Base-by-base conservation (phyloP, 1,139 yeast species). In the Debaryomyces psychrophilus region DNA sequence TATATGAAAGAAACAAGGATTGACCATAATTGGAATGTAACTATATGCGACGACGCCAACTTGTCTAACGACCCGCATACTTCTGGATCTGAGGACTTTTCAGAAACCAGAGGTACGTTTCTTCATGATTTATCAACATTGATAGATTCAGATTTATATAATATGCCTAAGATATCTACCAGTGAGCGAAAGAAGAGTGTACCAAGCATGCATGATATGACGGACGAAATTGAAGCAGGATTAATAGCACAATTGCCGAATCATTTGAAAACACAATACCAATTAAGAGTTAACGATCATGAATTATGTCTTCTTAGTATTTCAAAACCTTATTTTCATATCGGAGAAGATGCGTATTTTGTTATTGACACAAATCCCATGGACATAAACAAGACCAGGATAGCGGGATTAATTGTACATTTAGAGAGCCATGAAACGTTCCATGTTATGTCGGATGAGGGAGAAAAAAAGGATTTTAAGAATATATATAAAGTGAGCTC, bases 321-420 rank as follows among this genome's bases (percentile, higher is more conserved):
- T n/a, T 60, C 74, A 2, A 75, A 76, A 50, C 72, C 79, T 1
- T 73, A 73, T 49, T 81, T 71, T 53, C 77, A 75, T 44, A 53
- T 75, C 8, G 81, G 83, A 1, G 85, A 81, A 31, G 79, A 76
- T 46, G 64, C 80, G 8, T 69, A 69, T 47, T 64, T 77, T 37
- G 58, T 64, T 0, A 56, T 79, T 8, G 63, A 68, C 41, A 50
- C 61, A 18, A 57, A 53, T 41, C 62, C 64, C 2, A 45, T 44
- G 6, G 57, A 52, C 9, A 46, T 43, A 9, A 47, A 56, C 4
- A 45, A 46, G 4, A 59, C 68, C 3, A 64, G 64, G 38, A 61
- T 72, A 3, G 67, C 65, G 1, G 79, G 80, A 1, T 46, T 66
- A 20, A 59, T 68, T 5, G 64, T 58, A 4, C 70, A 68, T 50